Evolutionary conservation across 1,139 yeast species (phyloP), one percentile per base, ranked within the genome.

Genomic region (Yamadazyma dendronema): DNA sequence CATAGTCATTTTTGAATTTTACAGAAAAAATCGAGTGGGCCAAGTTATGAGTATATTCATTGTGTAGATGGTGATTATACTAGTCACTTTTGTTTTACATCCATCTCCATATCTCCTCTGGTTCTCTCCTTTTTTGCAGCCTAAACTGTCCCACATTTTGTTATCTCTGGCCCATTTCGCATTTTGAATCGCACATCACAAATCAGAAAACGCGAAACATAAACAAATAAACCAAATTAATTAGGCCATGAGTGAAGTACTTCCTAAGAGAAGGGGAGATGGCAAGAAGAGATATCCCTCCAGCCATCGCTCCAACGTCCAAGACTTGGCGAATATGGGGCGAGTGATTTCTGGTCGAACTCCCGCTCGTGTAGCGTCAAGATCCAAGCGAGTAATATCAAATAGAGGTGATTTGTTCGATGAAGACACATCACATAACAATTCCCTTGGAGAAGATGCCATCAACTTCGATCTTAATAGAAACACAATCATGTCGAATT

Each of bases 401-500:
- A 52, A 49, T 33, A 37, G 57, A 22, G 55, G 55, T 17, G 52
- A 53, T 30, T 30, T 59, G 6, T 58, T 57, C 24, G 47, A 56
- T 4, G 46, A 56, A 10, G 53, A 60, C 28, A 33, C 41, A 14
- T 29, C 31, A 4, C 27, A 24, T 28, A 47, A 54, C 34, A 46
- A 59, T 4, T 63, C 68, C 16, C 54, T 59, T 37, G 66, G 61
- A 5, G 74, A 67, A 29, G 67, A 64, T 37, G 72, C 71, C 35
- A 70, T 70, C 38, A 67, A 65, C 38, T 71, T 71, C 47, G 66
- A 68, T 44, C 71, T 68, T 34, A 72, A 71, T 51, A 66, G 58
- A 41, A 68, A 69, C 44, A 68, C 73, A 11, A 71, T 72, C 42
- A 54, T 72, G 48, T 59, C 71, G 28, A 88, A 88, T 51, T 88